Conservation (phyloP, 352 stramenopile genomes). For the Pseudoperonospora humuli region DNA sequence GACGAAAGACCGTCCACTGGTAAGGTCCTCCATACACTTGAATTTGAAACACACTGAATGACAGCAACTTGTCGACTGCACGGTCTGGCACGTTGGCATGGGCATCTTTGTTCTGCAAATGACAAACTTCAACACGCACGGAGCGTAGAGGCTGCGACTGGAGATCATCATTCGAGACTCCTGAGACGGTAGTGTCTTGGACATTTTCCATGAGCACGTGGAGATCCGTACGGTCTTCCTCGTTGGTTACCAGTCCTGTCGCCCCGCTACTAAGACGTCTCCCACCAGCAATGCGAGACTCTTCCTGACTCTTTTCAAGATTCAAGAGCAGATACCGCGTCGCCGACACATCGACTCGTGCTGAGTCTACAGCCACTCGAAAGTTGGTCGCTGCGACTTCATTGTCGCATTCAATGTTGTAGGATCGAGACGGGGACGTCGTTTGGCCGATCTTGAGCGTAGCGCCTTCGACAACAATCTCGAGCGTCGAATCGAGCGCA, state of each 20-base stretch:
- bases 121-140: slow-evolving; percentile 75
- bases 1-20: slow-evolving; percentile 81
- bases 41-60: slow-evolving; percentile 80
- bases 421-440: slow-evolving; percentile 34
- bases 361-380: slow-evolving; percentile 67
- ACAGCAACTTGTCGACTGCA: slow-evolving; percentile 61
- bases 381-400: slow-evolving; percentile 57
- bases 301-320: slow-evolving; percentile 73
- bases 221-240: slow-evolving; percentile 65
- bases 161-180: slow-evolving; percentile 58
- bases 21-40: slow-evolving; percentile 79
- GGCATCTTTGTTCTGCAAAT: slow-evolving; percentile 85
- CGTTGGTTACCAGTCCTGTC: slow-evolving; percentile 23
- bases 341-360: slow-evolving; percentile 60
- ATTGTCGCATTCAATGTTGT: slow-evolving; percentile 70
- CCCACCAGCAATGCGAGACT: slow-evolving; percentile 30
- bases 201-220: slow-evolving; percentile 77
- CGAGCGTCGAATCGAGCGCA: slow-evolving; percentile 69
- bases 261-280: slow-evolving; percentile 9
- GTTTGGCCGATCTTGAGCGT: slow-evolving; percentile 51
- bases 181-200: slow-evolving; percentile 73
- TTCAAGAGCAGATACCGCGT: slow-evolving; percentile 78
- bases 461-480: slow-evolving; percentile 32
- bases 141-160: slow-evolving; percentile 66
- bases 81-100: slow-evolving; percentile 65